Percentiles rank a stretch among this genome's conserved stretches.
Evolutionary conservation across 2,329 filamentous ascomycete genomes (phyloP).

Genomic region (Curvularia lunata): DNA sequence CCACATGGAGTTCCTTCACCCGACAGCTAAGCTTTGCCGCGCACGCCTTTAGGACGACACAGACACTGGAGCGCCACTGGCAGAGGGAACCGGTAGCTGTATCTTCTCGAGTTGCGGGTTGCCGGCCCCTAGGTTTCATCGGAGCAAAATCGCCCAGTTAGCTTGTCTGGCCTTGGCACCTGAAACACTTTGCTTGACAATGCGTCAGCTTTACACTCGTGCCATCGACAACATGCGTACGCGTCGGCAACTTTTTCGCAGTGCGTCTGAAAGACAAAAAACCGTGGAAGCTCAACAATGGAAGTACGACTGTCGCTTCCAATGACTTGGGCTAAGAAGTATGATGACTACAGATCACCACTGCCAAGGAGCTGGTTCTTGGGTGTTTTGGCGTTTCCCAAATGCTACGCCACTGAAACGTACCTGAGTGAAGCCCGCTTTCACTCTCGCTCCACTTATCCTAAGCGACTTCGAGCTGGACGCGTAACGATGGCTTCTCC

Average conservation of each 20-base stretch:
- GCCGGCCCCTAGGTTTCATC: slow-evolving; percentile 28
- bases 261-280: not conserved
- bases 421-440: slow-evolving; percentile 18
- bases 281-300: not conserved
- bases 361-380: slow-evolving; percentile 2
- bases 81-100: slow-evolving; percentile 6
- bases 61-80: slow-evolving; percentile 19
- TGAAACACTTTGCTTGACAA: slow-evolving; percentile 30
- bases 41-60: slow-evolving; percentile 33
- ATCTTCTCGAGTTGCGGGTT: slow-evolving; percentile 17
- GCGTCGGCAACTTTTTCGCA: slow-evolving; percentile 14
- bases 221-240: slow-evolving; percentile 3
- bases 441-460: slow-evolving; percentile 39
- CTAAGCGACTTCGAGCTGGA: slow-evolving; percentile 38
- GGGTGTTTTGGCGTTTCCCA: slow-evolving; percentile 7
- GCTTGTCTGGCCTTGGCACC: slow-evolving; percentile 34
- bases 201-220: slow-evolving; percentile 28
- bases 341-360: not conserved
- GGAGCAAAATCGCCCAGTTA: slow-evolving; percentile 16
- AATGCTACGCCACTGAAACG: slow-evolving; percentile 32
- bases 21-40: slow-evolving; percentile 36
- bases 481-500: slow-evolving; percentile 39
- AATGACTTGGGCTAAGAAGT: not conserved
- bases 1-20: slow-evolving; percentile 5
- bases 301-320: not conserved